Percentiles rank a stretch among this genome's conserved stretches.
These are phyloP conservation scores for Colletotrichum lindemuthianum DNA, from an alignment of 2,329 filamentous ascomycete species.

Conservation along the genomic window DNA sequence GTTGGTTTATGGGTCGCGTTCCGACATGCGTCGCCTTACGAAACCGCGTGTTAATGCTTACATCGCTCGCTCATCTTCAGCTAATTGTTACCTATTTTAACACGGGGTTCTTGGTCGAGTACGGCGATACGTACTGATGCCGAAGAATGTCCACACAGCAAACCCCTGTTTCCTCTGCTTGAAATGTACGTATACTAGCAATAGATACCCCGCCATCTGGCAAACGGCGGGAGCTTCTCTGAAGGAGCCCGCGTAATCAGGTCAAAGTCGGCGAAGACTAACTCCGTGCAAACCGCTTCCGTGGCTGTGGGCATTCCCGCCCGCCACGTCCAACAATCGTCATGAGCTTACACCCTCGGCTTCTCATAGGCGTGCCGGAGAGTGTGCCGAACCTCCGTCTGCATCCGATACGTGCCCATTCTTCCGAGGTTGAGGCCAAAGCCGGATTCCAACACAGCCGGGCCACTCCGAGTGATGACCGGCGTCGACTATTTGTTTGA, in stretches of 20 bases:
- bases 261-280: conserved; percentile 21
- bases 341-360: background rate
- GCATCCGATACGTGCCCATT: conserved; percentile 17
- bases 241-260: background rate
- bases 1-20: too few relatives aligned
- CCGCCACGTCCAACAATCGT: background rate
- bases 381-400: conserved; percentile 17
- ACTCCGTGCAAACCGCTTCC: conserved; percentile 4
- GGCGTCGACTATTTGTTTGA: conserved; percentile 1
- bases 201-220: conserved; percentile 19
- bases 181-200: too few relatives aligned
- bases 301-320: background rate
- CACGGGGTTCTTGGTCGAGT: background rate
- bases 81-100: conserved; percentile 12
- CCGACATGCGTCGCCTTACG: too few relatives aligned
- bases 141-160: too few relatives aligned
- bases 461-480: conserved; percentile 22
- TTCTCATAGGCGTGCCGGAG: background rate
- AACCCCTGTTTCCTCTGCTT: too few relatives aligned
- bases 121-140: too few relatives aligned
- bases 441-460: background rate
- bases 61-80: background rate
- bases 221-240: background rate
- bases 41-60: too few relatives aligned
- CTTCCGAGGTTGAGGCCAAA: conserved; percentile 25